Percentiles rank a stretch among this genome's conserved stretches.
These are phyloP conservation scores for Tylopilus sp. DNA, from an alignment of 1,284 basidiomycete genomes.

Conservation along the genomic window DNA sequence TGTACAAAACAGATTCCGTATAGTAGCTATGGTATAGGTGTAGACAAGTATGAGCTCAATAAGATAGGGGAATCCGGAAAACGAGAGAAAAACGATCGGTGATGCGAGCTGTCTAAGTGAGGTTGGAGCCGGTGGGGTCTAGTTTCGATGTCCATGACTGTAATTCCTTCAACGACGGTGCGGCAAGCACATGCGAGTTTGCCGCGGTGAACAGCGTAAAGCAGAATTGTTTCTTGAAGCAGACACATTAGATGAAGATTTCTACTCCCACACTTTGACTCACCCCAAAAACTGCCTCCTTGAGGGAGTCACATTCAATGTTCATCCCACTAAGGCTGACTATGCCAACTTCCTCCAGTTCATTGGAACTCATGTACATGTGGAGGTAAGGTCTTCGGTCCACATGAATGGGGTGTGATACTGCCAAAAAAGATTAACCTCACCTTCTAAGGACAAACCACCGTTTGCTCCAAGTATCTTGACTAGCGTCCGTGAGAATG, in stretches of 20 bases:
- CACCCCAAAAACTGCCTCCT: slow-evolving; percentile 83
- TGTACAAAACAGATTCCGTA: slow-evolving; percentile 17
- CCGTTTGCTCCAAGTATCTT: slow-evolving; percentile 76
- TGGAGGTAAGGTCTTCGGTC: slow-evolving; percentile 79
- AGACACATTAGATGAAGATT: slow-evolving; percentile 10
- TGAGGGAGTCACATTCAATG: slow-evolving; percentile 82
- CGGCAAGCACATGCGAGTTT: slow-evolving; percentile 85
- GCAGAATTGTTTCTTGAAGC: slow-evolving; percentile 69
- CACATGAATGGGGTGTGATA: background rate
- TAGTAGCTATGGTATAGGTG: slow-evolving; percentile 29
- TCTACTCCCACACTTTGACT: slow-evolving; percentile 30
- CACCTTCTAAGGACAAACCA: slow-evolving; percentile 91
- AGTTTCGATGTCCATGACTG: slow-evolving; percentile 79
- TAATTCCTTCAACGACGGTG: slow-evolving; percentile 75
- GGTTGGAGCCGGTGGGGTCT: slow-evolving; percentile 64
- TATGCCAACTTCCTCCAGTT: slow-evolving; percentile 80
- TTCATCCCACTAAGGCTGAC: slow-evolving; percentile 84
- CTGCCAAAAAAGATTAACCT: slow-evolving; percentile 15
- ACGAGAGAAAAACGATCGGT: slow-evolving; percentile 6
- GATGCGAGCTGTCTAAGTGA: slow-evolving; percentile 34
- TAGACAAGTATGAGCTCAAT: slow-evolving; percentile 20
- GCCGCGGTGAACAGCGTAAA: slow-evolving; percentile 88
- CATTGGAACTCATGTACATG: slow-evolving; percentile 77
- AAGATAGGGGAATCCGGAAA: slow-evolving; percentile 17
- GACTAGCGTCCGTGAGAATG: slow-evolving; percentile 75